Conservation (phyloP, 805 yeast genomes). For the Yamadazyma ubonensis region DNA sequence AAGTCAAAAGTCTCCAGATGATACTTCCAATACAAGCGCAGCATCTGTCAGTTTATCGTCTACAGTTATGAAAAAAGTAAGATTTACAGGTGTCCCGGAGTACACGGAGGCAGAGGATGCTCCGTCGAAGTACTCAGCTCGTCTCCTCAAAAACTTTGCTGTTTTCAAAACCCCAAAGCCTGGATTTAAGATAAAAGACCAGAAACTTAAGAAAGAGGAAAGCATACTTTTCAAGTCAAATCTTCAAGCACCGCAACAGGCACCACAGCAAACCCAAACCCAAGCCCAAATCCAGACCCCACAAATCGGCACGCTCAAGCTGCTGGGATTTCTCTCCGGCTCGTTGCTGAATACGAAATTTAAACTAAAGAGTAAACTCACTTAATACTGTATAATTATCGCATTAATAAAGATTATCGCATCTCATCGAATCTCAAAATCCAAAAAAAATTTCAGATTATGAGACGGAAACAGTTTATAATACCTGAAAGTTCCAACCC, state of each 20-base stretch:
- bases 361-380: constrained; percentile 16
- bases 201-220: constrained; percentile 39
- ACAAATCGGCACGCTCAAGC: not conserved
- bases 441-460: constrained; percentile 5
- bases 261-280: not conserved
- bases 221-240: constrained; percentile 30
- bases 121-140: constrained; percentile 42
- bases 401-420: not conserved
- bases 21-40: not conserved
- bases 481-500: constrained; percentile 34
- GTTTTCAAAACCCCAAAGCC: constrained; percentile 25
- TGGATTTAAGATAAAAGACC: constrained; percentile 35
- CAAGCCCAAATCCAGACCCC: not conserved
- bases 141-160: constrained; percentile 40
- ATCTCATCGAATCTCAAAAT: constrained; percentile 8
- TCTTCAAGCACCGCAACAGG: constrained; percentile 1
- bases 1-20: not conserved
- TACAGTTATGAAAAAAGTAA: constrained; percentile 38
- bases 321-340: constrained; percentile 2
- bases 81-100: constrained; percentile 53
- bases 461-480: constrained; percentile 9
- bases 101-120: constrained; percentile 56
- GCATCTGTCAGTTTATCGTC: not conserved
- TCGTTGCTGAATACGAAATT: constrained; percentile 16
- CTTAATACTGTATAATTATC: constrained; percentile 4